Percentiles rank a stretch among this genome's conserved stretches.
phyloP scores from a whole-genome alignment of 2,329 filamentous ascomycete genomes.

The Plectosphaerella plurivora region DNA sequence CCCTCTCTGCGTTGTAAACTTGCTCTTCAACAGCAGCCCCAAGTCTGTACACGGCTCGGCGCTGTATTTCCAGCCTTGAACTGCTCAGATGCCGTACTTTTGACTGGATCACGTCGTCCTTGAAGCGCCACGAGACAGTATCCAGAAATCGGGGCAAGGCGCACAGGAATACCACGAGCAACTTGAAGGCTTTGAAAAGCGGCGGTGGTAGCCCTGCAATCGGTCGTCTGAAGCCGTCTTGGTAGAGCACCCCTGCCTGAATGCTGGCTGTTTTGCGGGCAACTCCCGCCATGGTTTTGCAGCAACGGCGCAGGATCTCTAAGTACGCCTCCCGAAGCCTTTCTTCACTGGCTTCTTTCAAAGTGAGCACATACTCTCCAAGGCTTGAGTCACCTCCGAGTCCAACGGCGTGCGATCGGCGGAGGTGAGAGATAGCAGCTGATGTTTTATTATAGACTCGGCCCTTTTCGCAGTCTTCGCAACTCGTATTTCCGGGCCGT shows the following conservation, averaged over 20 bases:
- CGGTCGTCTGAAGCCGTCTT: conserved; percentile 1
- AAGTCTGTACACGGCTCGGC: not conserved
- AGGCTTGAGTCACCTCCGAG: not conserved
- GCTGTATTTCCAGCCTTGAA: not conserved
- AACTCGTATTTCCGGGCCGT: not conserved
- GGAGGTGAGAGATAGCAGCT: not conserved
- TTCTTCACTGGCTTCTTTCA: not conserved
- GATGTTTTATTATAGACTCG: not conserved
- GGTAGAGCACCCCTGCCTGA: conserved; percentile 6
- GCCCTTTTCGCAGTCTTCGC: not conserved
- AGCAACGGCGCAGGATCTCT: not conserved
- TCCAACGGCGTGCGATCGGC: not conserved
- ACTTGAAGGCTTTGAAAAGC: conserved; percentile 7
- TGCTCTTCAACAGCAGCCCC: not conserved
- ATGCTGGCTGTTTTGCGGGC: conserved; percentile 1
- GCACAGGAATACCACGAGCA: conserved; percentile 6
- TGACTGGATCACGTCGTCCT: not conserved
- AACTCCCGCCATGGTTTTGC: not conserved
- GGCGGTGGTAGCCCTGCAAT: conserved; percentile 6
- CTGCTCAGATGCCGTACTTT: not conserved
- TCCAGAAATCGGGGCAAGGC: conserved; percentile 1
- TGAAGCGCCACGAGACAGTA: conserved; percentile 2
- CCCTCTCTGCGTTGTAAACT: conserved; percentile 5
- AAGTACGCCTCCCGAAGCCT: not conserved
- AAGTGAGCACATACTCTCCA: conserved; percentile 1